Conservation (phyloP, 148 eudicot species). For the Spergularia bocconei region DNA sequence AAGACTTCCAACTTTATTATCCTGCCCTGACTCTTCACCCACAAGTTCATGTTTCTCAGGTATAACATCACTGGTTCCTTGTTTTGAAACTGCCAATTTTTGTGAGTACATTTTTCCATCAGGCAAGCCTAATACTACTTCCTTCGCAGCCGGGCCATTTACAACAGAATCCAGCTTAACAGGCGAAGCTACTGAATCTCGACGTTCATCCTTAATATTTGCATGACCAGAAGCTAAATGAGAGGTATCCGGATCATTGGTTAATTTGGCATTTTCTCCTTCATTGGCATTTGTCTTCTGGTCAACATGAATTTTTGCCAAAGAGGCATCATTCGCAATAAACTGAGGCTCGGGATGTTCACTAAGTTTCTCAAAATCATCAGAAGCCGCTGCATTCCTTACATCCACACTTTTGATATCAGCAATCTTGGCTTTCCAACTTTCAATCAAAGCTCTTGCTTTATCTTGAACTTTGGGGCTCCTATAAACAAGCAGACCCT, state of each 20-base stretch:
- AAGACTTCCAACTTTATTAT: slow-evolving; percentile 21
- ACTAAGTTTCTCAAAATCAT: slow-evolving; percentile 20
- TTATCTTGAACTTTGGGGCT: slow-evolving; percentile 53
- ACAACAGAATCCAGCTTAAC: slow-evolving; percentile 26
- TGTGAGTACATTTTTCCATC: slow-evolving; percentile 25
- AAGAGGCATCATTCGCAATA: slow-evolving; percentile 26
- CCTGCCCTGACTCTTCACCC: slow-evolving; percentile 28
- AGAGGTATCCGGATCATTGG: slow-evolving; percentile 26
- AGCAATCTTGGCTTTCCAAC: slow-evolving; percentile 44
- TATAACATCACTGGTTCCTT: slow-evolving; percentile 23
- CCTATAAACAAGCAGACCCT: slow-evolving; percentile 53
- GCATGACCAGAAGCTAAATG: slow-evolving; percentile 22
- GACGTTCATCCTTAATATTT: slow-evolving; percentile 26
- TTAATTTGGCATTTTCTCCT: slow-evolving; percentile 15
- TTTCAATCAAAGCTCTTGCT: slow-evolving; percentile 57
- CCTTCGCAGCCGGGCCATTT: slow-evolving; percentile 29
- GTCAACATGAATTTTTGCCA: slow-evolving; percentile 22
- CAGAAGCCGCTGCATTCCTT: slow-evolving; percentile 26
- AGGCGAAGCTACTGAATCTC: slow-evolving; percentile 26
- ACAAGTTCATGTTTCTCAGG: slow-evolving; percentile 27
- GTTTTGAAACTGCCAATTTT: slow-evolving; percentile 20
- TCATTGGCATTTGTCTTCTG: slow-evolving; percentile 30
- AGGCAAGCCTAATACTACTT: slow-evolving; percentile 23
- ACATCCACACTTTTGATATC: slow-evolving; percentile 27
- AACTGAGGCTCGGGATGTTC: slow-evolving; percentile 30